Evolutionary conservation across 2,329 filamentous ascomycete species (phyloP).

Genomic region (Orbilia quercus): DNA sequence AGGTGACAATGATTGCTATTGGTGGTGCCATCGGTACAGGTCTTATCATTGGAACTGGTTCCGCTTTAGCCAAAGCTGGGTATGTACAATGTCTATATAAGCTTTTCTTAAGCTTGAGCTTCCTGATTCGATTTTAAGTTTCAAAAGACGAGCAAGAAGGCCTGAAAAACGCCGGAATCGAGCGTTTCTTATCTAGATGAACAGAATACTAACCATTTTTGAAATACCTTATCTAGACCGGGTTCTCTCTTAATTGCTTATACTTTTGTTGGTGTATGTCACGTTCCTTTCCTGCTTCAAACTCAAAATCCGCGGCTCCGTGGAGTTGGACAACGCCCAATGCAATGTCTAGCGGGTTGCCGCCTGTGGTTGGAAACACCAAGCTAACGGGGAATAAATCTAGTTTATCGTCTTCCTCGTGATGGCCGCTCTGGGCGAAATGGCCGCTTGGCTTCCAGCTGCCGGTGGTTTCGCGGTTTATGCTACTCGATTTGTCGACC

Average conservation of each 20-base stretch:
- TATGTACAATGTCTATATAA: constrained; percentile 62
- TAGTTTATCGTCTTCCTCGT: constrained; percentile 54
- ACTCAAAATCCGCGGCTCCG: background rate
- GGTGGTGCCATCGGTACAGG: constrained; percentile 80
- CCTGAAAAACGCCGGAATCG: background rate
- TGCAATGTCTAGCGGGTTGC: too few relatives aligned
- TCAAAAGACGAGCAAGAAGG: background rate
- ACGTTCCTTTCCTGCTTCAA: background rate
- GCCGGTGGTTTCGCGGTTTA: constrained; percentile 81
- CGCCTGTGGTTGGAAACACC: background rate
- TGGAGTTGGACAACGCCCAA: too few relatives aligned
- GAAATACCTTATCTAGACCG: constrained; percentile 58
- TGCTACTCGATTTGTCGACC: constrained; percentile 78
- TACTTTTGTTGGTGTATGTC: constrained; percentile 63
- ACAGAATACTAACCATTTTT: constrained; percentile 35
- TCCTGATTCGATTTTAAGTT: constrained; percentile 31
- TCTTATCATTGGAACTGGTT: constrained; percentile 76
- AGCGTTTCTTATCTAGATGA: constrained; percentile 1
- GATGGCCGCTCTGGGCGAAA: constrained; percentile 66
- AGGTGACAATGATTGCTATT: constrained; percentile 75
- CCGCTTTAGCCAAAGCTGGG: constrained; percentile 66
- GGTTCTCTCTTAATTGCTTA: constrained; percentile 64
- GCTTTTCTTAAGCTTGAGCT: constrained; percentile 25
- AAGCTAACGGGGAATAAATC: constrained; percentile 19
- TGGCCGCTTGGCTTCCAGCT: constrained; percentile 82